A percentile compares a stretch with the other conserved stretches of the same genome.
These are phyloP conservation scores for Tricharina praecox DNA, from an alignment of 495 filamentous ascomycete species.

Conservation along the genomic window DNA sequence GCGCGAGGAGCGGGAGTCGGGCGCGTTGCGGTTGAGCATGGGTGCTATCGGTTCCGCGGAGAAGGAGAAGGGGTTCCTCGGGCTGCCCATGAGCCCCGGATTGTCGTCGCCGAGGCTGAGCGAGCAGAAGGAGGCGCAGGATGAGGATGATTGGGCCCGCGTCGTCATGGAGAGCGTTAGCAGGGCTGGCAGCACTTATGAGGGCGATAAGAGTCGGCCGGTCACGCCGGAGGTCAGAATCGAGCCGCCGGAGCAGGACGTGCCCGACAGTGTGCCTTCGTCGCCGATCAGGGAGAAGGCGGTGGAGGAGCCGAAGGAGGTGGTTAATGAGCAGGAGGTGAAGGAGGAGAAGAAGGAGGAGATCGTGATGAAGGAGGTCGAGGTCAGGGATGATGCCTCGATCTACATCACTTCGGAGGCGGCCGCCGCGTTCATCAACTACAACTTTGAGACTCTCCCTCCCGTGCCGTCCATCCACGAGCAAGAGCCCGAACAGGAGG, in stretches of 20 bases:
- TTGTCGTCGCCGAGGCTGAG: neutral
- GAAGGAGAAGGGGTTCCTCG: neutral
- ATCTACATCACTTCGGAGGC: neutral
- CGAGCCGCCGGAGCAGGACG: neutral
- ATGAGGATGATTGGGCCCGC: slow-evolving; percentile 1
- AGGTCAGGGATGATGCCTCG: neutral
- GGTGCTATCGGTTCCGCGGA: neutral
- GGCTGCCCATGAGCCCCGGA: neutral
- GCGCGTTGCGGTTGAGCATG: neutral
- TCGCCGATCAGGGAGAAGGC: neutral
- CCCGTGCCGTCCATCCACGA: neutral
- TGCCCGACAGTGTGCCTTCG: neutral
- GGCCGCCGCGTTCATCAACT: neutral
- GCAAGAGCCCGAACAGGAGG: neutral
- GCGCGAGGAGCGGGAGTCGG: slow-evolving; percentile 2
- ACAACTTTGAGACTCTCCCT: neutral
- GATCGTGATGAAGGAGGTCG: neutral
- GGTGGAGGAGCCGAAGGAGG: neutral
- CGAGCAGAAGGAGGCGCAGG: neutral
- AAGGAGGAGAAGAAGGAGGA: slow-evolving; percentile 1
- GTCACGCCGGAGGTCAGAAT: neutral
- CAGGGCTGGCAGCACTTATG: neutral
- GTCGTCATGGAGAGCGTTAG: slow-evolving; percentile 3
- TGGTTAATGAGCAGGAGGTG: neutral
- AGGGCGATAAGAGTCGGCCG: neutral